Evolutionary conservation across 768 basidiomycete genomes (phyloP).

Genomic region (Serendipita sp.): DNA sequence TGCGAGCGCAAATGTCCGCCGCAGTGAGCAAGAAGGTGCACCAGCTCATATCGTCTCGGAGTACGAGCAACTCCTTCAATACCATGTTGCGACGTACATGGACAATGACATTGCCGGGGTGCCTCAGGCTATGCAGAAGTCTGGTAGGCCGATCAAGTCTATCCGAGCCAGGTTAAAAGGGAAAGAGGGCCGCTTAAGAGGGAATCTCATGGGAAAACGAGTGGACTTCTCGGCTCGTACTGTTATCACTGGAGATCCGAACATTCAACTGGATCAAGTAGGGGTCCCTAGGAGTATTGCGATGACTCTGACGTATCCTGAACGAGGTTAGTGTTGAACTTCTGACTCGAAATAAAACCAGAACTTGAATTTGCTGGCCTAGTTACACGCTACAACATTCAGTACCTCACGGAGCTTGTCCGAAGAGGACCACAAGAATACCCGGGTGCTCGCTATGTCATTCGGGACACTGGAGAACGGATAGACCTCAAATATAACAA

Average conservation of each 20-base stretch:
- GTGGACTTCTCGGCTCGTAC: slow-evolving; percentile 99
- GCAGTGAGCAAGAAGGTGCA: slow-evolving; percentile 91
- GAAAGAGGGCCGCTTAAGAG: slow-evolving; percentile 93
- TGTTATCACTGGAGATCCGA: slow-evolving; percentile 98
- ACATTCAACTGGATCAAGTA: slow-evolving; percentile 88
- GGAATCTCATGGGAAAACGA: slow-evolving; percentile 98
- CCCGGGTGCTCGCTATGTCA: slow-evolving; percentile 91
- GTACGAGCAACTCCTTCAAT: slow-evolving; percentile 94
- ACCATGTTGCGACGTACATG: slow-evolving; percentile 99
- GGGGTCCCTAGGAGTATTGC: slow-evolving; percentile 91
- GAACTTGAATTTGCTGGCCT: neutral
- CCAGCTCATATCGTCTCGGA: slow-evolving; percentile 91
- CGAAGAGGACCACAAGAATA: slow-evolving; percentile 88
- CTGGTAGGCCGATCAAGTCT: slow-evolving; percentile 92
- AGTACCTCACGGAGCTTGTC: slow-evolving; percentile 84
- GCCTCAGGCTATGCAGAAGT: slow-evolving; percentile 93
- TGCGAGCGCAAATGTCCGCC: slow-evolving; percentile 76
- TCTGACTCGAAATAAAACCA: neutral
- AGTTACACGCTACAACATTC: slow-evolving; percentile 97
- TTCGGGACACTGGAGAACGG: slow-evolving; percentile 92
- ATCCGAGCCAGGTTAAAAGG: slow-evolving; percentile 97
- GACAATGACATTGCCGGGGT: slow-evolving; percentile 98
- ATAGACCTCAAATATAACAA: slow-evolving; percentile 96
- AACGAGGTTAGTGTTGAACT: slow-evolving; percentile 48
- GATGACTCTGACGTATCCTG: slow-evolving; percentile 95